These are phyloP conservation scores for Penicillium chermesinum DNA, from an alignment of 495 filamentous ascomycete species.

Conservation along the genomic window DNA sequence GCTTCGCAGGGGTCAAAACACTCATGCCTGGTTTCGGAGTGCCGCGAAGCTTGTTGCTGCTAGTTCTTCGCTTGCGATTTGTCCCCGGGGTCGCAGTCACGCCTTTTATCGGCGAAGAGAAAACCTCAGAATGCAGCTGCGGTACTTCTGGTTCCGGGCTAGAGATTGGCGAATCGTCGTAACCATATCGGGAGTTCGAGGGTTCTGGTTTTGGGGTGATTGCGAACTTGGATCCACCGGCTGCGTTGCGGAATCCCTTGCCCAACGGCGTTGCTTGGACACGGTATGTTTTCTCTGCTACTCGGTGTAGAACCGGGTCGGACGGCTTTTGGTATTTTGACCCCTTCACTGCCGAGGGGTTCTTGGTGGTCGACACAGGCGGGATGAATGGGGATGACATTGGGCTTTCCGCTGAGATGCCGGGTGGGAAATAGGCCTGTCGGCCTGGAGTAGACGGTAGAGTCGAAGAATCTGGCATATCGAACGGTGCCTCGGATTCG, in stretches of 20 bases:
- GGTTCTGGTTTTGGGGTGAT: constrained; percentile 30
- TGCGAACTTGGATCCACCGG: constrained; percentile 31
- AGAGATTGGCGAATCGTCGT: constrained; percentile 60
- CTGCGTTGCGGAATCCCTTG: constrained; percentile 27
- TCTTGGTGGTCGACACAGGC: constrained; percentile 35
- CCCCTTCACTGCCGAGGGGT: constrained; percentile 29
- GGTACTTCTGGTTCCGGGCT: constrained; percentile 75
- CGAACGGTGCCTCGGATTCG: constrained; percentile 26
- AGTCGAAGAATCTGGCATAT: constrained; percentile 37
- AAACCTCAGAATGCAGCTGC: constrained; percentile 77
- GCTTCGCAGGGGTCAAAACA: constrained; percentile 62
- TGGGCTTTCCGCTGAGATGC: constrained; percentile 28
- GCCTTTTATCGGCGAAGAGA: constrained; percentile 61
- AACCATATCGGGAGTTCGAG: constrained; percentile 23
- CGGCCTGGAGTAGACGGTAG: constrained; percentile 42
- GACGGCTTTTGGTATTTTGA: constrained; percentile 33
- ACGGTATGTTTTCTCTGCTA: constrained; percentile 91
- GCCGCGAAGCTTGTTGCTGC: constrained; percentile 28
- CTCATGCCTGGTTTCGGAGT: constrained; percentile 68
- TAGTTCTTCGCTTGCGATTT: constrained; percentile 32
- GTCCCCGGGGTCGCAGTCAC: constrained; percentile 30
- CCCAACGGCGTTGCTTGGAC: constrained; percentile 84
- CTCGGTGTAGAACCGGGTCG: constrained; percentile 77
- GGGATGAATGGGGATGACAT: constrained; percentile 50
- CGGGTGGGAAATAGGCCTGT: constrained; percentile 21